Percentiles rank a stretch among this genome's conserved stretches.
phyloP scores from a whole-genome alignment of 768 basidiomycete genomes.

The Lactarius vividus region DNA sequence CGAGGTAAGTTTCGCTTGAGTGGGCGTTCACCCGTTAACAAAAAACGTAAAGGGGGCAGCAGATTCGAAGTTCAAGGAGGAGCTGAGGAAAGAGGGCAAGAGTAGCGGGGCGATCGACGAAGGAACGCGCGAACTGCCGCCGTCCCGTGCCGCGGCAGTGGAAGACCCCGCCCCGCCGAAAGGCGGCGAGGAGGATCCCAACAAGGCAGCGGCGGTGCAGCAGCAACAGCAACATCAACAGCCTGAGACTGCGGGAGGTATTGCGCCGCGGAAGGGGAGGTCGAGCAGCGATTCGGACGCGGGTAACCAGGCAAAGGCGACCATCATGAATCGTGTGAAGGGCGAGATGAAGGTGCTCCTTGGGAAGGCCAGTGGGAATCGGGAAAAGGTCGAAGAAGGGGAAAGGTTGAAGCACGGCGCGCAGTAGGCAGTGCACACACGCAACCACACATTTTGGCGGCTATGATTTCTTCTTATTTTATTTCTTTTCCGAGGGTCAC shows the following conservation, averaged over 20 bases:
- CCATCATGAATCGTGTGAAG: slow-evolving; percentile 21
- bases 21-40: background rate
- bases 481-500: no score
- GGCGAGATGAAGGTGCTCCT: slow-evolving; percentile 23
- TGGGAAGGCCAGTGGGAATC: slow-evolving; percentile 22
- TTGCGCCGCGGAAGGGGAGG: slow-evolving; percentile 10
- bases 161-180: background rate
- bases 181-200: background rate
- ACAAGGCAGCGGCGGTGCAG: background rate
- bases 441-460: no score
- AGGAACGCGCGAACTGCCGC: background rate
- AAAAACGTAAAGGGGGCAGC: background rate
- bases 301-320: slow-evolving; percentile 17
- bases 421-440: background rate
- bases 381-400: slow-evolving; percentile 22
- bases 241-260: background rate
- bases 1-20: background rate
- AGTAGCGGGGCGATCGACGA: background rate
- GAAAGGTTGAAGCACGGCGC: slow-evolving; percentile 19
- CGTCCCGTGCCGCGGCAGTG: background rate
- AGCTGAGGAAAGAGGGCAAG: background rate
- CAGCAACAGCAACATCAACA: background rate
- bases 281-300: slow-evolving; percentile 23
- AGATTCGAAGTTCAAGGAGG: slow-evolving; percentile 13
- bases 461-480: no score